Conservation (phyloP, 2,329 filamentous ascomycete genomes). For the Alternaria novae-zelandiae region DNA sequence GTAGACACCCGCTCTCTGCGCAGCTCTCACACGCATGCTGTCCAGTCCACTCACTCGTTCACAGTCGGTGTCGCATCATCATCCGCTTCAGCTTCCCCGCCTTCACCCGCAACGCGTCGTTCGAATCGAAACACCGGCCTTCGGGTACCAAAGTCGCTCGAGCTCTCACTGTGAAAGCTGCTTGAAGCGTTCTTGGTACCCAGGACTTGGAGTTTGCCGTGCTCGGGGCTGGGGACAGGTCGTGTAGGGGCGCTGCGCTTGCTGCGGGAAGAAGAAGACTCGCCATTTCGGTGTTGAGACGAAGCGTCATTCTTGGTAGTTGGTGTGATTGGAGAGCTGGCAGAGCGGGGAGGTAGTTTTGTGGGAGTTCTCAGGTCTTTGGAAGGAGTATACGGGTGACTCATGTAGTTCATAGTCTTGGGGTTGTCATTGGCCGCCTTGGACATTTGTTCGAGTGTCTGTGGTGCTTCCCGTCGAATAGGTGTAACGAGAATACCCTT, state of each 20-base stretch:
- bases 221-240: not conserved
- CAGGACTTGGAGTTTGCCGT: not conserved
- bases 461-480: not conserved
- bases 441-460: not conserved
- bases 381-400: not conserved
- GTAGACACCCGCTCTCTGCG: too few relatives aligned
- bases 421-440: not conserved
- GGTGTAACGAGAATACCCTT: not conserved
- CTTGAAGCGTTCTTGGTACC: not conserved
- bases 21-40: too few relatives aligned
- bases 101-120: not conserved
- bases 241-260: not conserved
- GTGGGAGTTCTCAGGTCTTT: not conserved
- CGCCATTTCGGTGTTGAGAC: not conserved
- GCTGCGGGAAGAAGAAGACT: not conserved
- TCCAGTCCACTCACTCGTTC: too few relatives aligned
- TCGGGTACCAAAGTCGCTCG: not conserved
- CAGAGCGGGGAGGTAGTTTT: not conserved
- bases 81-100: not conserved
- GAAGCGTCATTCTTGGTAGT: not conserved
- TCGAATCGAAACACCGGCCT: not conserved
- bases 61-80: not conserved
- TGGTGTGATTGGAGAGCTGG: not conserved
- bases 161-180: not conserved
- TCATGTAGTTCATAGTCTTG: not conserved